Conservation (phyloP, 768 basidiomycete species). For the Russula emetica region DNA sequence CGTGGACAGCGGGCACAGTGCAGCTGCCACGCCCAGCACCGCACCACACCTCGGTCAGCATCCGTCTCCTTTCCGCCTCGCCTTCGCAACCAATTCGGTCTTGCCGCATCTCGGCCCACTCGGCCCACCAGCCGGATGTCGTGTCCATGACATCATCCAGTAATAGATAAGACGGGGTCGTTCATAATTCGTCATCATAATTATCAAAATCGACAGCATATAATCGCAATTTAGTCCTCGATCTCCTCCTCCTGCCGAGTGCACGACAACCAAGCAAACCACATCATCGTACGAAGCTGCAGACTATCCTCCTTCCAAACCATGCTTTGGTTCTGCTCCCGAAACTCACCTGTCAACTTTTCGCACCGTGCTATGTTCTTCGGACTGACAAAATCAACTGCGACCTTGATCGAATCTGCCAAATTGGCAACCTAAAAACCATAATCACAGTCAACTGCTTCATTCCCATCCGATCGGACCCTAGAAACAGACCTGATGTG, state of each 20-base stretch:
- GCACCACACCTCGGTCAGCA: not conserved
- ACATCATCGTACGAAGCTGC: slow-evolving; percentile 88
- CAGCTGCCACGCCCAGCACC: not conserved
- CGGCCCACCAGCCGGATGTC: not conserved
- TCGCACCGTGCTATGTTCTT: slow-evolving; percentile 89
- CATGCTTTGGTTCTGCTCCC: slow-evolving; percentile 81
- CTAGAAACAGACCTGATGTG: slow-evolving; percentile 64
- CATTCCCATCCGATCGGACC: slow-evolving; percentile 4
- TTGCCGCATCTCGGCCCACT: not conserved
- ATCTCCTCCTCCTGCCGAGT: slow-evolving; percentile 42
- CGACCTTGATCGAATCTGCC: slow-evolving; percentile 94
- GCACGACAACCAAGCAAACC: slow-evolving; percentile 86
- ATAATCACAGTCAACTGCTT: not conserved
- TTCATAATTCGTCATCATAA: not conserved
- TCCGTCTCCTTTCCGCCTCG: not conserved
- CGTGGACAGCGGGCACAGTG: not conserved
- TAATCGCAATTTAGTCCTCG: not conserved
- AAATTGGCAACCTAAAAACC: slow-evolving; percentile 74
- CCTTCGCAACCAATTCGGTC: not conserved
- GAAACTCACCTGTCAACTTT: slow-evolving; percentile 80
- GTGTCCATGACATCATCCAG: not conserved
- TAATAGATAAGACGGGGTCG: not conserved
- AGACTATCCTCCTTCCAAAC: slow-evolving; percentile 94
- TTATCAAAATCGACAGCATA: not conserved
- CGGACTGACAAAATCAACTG: slow-evolving; percentile 90